Percentiles rank a stretch among this genome's conserved stretches.
Evolutionary conservation across 768 basidiomycete genomes (phyloP).

Genomic region (Dendrothele bispora): DNA sequence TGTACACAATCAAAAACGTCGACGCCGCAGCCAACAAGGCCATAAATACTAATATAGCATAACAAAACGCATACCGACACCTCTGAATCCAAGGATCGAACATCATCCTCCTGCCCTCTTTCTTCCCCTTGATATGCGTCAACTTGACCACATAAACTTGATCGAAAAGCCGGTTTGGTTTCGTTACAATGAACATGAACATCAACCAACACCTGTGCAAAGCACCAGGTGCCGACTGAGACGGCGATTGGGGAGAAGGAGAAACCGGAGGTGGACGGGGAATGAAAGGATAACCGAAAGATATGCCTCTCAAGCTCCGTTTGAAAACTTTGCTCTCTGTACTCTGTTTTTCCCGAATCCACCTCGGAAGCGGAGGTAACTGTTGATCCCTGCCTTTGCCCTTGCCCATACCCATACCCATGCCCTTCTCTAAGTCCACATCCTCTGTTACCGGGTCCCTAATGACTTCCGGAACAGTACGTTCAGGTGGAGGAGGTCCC

Average conservation of each 20-base stretch:
- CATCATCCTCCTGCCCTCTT: conserved; percentile 47
- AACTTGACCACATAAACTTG: conserved; percentile 44
- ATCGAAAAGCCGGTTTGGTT: conserved; percentile 46
- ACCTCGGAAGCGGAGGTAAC: conserved; percentile 37
- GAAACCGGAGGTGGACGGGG: conserved; percentile 45
- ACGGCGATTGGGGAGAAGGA: conserved; percentile 22
- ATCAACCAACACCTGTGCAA: conserved; percentile 16
- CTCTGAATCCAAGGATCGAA: conserved; percentile 62
- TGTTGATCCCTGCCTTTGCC: conserved; percentile 22
- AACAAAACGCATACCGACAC: conserved; percentile 56
- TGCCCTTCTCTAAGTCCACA: conserved; percentile 12
- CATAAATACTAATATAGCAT: conserved; percentile 17
- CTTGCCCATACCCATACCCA: conserved; percentile 19
- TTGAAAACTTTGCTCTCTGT: conserved; percentile 46
- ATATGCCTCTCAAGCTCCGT: conserved; percentile 44
- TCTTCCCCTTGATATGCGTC: conserved; percentile 40
- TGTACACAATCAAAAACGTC: conserved; percentile 11
- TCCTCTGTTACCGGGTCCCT: too few species aligned
- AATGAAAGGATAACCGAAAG: conserved; percentile 61
- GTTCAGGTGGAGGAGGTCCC: too few species aligned
- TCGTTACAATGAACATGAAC: conserved; percentile 34
- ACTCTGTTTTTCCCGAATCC: conserved; percentile 44
- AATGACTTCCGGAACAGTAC: too few species aligned
- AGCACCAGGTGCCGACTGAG: conserved; percentile 10
- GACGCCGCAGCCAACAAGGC: conserved; percentile 9